Evolutionary conservation across 805 yeast genomes (phyloP).

Genomic region (Candida gorgasii): DNA sequence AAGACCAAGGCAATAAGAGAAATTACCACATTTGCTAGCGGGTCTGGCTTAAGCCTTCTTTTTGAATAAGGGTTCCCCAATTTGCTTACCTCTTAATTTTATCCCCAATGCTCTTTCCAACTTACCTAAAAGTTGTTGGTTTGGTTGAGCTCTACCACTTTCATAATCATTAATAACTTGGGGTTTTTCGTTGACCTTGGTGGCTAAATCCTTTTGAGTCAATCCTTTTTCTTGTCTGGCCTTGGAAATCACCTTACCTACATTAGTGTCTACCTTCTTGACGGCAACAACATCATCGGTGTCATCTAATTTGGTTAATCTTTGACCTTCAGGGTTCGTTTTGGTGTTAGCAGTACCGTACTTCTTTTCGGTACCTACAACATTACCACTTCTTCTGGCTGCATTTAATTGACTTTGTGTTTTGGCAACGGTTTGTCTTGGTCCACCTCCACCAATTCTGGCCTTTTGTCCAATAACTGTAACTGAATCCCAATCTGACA

Average conservation of each 20-base stretch:
- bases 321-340: conserved; percentile 87
- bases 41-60: conserved; percentile 51
- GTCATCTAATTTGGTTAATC: conserved; percentile 90
- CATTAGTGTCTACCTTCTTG: conserved; percentile 78
- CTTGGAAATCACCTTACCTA: conserved; percentile 83
- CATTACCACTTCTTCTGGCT: conserved; percentile 90
- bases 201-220: conserved; percentile 96
- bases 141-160: conserved; percentile 94
- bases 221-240: conserved; percentile 86
- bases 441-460: conserved; percentile 85
- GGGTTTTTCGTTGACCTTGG: conserved; percentile 94
- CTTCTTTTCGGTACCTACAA: conserved; percentile 90
- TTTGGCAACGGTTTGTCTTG: conserved; percentile 81
- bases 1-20: too few relatives aligned
- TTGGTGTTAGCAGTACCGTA: conserved; percentile 63
- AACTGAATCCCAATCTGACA: conserved; percentile 88
- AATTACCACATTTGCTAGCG: too few relatives aligned
- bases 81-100: conserved; percentile 92
- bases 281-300: conserved; percentile 92
- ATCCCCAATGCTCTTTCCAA: conserved; percentile 93
- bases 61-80: conserved; percentile 81
- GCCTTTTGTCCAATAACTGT: conserved; percentile 89
- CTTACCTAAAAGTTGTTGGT: conserved; percentile 91
- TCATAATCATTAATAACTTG: conserved; percentile 94
- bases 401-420: conserved; percentile 79